A percentile compares a stretch with the other conserved stretches of the same genome.
These are phyloP conservation scores for Clavispora carvajalis DNA, from an alignment of 805 yeast genomes.

Conservation along the genomic window DNA sequence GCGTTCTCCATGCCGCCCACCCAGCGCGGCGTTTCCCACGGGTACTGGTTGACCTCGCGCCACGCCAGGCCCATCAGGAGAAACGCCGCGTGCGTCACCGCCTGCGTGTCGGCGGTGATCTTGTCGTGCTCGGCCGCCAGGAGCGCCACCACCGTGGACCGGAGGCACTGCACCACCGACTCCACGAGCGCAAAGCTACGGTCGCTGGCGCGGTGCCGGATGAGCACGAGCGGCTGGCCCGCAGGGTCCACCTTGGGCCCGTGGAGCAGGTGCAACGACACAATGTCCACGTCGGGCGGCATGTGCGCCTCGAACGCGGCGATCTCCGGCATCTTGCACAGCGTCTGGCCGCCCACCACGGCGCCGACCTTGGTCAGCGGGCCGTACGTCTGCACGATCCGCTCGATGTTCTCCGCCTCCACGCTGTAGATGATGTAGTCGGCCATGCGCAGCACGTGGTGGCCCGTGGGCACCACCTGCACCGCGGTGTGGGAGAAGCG, in stretches of 20 bases:
- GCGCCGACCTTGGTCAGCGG: conserved; percentile 85
- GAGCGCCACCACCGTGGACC: conserved; percentile 71
- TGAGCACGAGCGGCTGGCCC: conserved; percentile 89
- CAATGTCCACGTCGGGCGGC: conserved; percentile 77
- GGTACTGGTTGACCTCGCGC: conserved; percentile 76
- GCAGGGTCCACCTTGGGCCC: conserved; percentile 87
- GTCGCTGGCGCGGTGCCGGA: conserved; percentile 62
- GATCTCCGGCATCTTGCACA: conserved; percentile 90
- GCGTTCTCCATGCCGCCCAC: conserved; percentile 94
- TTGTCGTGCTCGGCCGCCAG: conserved; percentile 87
- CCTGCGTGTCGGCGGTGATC: conserved; percentile 97
- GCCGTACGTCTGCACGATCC: conserved; percentile 72
- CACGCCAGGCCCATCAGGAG: conserved; percentile 96
- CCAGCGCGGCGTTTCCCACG: conserved; percentile 87
- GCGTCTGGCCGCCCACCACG: conserved; percentile 96
- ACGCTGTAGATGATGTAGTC: conserved; percentile 89
- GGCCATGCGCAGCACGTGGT: conserved; percentile 69
- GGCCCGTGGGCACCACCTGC: conserved; percentile 70
- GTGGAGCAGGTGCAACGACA: conserved; percentile 87
- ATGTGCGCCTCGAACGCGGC: conserved; percentile 71
- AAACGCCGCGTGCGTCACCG: conserved; percentile 97
- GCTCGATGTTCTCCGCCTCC: conserved; percentile 79
- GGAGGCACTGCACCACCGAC: conserved; percentile 60
- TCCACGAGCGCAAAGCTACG: conserved; percentile 59
- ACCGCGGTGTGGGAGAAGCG: conserved; percentile 43